A percentile compares a stretch with the other conserved stretches of the same genome.
These are phyloP conservation scores for Aegilops sharonensis DNA, from an alignment of 176 grass and related monocot species.

Conservation along the genomic window DNA sequence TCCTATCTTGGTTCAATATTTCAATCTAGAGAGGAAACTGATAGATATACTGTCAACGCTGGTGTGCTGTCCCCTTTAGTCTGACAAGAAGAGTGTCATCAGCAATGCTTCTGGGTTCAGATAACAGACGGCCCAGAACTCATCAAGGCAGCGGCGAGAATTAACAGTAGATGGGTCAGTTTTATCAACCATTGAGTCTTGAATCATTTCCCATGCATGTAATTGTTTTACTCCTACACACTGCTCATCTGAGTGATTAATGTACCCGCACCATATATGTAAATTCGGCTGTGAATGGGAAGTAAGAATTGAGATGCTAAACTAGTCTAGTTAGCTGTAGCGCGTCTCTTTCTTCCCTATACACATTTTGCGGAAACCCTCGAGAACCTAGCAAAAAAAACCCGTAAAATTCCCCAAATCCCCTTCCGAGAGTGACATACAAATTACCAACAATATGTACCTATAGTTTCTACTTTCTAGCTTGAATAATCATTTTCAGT, in stretches of 20 bases:
- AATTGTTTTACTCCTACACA: neutral
- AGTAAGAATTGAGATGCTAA: neutral
- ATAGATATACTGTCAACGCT: neutral
- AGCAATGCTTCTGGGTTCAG: neutral
- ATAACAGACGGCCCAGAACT: no score
- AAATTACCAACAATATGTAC: neutral
- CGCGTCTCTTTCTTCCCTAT: neutral
- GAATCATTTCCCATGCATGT: neutral
- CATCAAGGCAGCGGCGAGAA: no score
- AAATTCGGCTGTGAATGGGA: neutral
- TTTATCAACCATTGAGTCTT: neutral
- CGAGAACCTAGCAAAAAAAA: neutral
- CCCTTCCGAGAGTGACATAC: neutral
- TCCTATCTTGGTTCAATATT: neutral
- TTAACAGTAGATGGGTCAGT: no score
- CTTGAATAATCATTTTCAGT: neutral
- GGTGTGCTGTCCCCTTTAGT: neutral
- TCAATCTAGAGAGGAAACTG: neutral
- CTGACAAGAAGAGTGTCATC: neutral
- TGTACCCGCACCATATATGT: neutral
- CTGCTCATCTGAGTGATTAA: neutral
- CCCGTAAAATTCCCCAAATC: neutral
- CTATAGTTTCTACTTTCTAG: neutral
- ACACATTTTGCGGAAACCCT: neutral
- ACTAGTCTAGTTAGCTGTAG: neutral